A percentile compares a stretch with the other conserved stretches of the same genome.
phyloP scores from a whole-genome alignment of 2,329 filamentous ascomycete genomes.

The Albifimbria verrucaria region DNA sequence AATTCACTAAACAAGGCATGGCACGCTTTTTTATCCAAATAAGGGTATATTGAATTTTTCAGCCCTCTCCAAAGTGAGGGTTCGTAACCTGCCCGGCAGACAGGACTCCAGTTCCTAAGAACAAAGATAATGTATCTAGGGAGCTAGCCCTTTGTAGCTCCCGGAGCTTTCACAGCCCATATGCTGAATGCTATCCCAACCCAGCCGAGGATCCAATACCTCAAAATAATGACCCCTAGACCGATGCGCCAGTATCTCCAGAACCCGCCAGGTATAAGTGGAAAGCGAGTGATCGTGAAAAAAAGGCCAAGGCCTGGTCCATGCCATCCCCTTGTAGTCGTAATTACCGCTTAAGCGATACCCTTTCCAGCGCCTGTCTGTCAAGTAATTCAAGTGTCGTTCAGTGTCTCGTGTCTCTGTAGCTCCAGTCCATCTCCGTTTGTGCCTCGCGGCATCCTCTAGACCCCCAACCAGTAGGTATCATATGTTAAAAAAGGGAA shows the following conservation, averaged over 20 bases:
- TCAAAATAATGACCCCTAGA: neutral
- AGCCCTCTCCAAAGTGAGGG: neutral
- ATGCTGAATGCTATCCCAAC: neutral
- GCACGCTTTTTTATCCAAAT: too few species aligned
- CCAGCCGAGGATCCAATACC: neutral
- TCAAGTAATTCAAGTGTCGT: constrained; percentile 22
- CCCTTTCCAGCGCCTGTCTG: constrained; percentile 4
- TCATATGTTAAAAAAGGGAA: constrained; percentile 23
- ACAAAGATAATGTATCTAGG: neutral
- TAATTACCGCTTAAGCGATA: neutral
- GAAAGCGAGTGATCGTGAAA: neutral
- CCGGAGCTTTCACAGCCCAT: neutral
- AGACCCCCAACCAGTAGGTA: constrained; percentile 30
- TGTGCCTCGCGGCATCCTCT: constrained; percentile 41
- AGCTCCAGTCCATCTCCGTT: constrained; percentile 16
- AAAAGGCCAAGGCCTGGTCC: neutral
- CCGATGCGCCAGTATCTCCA: neutral
- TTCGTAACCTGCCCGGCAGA: neutral
- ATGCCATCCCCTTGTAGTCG: neutral
- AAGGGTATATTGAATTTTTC: neutral
- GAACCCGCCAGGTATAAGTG: neutral
- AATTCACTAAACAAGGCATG: too few species aligned
- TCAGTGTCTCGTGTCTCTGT: constrained; percentile 25
- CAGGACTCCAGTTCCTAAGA: neutral
- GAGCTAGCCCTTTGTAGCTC: neutral